Conservation (phyloP, 805 yeast genomes). For the Hanseniaspora hatyaiensis region DNA sequence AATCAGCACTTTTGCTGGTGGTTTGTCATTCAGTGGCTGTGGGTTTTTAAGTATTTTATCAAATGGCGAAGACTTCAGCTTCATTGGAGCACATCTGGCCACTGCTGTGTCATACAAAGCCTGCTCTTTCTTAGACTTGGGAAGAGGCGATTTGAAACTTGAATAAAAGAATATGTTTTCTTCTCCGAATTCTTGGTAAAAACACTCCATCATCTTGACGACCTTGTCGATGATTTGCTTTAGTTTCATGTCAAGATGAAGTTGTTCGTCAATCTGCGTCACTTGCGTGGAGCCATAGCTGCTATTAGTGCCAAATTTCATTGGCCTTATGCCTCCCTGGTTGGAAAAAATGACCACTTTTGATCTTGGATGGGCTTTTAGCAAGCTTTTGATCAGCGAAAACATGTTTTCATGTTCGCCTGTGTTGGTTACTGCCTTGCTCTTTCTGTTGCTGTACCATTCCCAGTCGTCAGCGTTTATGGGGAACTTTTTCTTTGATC, state of each 20-base stretch:
- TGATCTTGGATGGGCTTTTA: constrained; percentile 20
- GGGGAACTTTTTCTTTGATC: constrained; percentile 50
- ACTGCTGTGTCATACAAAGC: background rate
- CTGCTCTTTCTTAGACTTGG: background rate
- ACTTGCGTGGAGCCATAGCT: background rate
- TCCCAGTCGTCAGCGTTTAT: constrained; percentile 62
- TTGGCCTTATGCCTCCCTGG: constrained; percentile 47
- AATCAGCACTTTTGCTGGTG: too few relatives aligned
- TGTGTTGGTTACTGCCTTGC: too few relatives aligned
- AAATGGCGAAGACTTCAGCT: background rate
- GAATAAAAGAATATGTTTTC: constrained; percentile 3
- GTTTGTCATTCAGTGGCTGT: background rate
- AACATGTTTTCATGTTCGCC: constrained; percentile 19
- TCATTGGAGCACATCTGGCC: too few relatives aligned
- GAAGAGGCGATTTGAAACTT: constrained; percentile 6
- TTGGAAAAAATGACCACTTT: constrained; percentile 67
- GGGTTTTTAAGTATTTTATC: background rate
- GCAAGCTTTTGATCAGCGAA: constrained; percentile 19
- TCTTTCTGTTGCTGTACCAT: constrained; percentile 38
- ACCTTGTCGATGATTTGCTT: constrained; percentile 25
- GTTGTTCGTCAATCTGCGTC: background rate
- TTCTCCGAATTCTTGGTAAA: background rate
- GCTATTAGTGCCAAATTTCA: background rate
- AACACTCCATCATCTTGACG: background rate
- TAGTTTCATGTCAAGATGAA: constrained; percentile 34